phyloP scores from a whole-genome alignment of 257 asterid genomes.

The Capsicum chinense region DNA sequence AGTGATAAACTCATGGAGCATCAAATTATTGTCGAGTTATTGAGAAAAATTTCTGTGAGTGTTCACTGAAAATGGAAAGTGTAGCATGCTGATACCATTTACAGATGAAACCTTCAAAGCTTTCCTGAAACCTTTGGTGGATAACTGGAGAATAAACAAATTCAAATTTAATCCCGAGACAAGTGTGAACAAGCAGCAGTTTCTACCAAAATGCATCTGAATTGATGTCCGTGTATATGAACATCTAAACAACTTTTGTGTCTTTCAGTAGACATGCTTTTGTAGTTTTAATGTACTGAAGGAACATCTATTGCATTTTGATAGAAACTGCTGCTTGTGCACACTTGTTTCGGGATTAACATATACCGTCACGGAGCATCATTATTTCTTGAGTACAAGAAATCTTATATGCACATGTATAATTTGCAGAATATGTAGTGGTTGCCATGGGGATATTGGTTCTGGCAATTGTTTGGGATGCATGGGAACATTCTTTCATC shows the following conservation, averaged over 20 bases:
- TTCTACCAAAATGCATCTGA: background rate
- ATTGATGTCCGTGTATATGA: background rate
- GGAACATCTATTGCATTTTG: background rate
- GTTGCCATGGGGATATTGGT: too few relatives aligned
- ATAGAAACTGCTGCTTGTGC: constrained; percentile 20
- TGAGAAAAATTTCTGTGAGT: background rate
- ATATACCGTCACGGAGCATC: too few relatives aligned
- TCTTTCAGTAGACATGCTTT: background rate
- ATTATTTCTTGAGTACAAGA: background rate
- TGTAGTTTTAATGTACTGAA: background rate
- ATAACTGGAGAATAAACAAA: background rate
- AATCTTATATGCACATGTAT: background rate
- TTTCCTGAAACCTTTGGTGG: background rate
- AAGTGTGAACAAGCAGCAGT: too few relatives aligned
- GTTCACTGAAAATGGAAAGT: constrained; percentile 9
- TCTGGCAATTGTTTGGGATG: too few relatives aligned
- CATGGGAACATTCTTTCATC: too few relatives aligned
- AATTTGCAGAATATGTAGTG: too few relatives aligned
- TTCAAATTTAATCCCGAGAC: background rate
- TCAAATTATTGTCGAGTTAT: background rate
- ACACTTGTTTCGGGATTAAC: constrained; percentile 1
- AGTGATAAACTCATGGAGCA: background rate
- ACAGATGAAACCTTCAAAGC: background rate
- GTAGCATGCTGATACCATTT: background rate
- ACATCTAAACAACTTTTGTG: background rate